Conservation (phyloP, 768 basidiomycete genomes). For the Tricholoma matsutake region DNA sequence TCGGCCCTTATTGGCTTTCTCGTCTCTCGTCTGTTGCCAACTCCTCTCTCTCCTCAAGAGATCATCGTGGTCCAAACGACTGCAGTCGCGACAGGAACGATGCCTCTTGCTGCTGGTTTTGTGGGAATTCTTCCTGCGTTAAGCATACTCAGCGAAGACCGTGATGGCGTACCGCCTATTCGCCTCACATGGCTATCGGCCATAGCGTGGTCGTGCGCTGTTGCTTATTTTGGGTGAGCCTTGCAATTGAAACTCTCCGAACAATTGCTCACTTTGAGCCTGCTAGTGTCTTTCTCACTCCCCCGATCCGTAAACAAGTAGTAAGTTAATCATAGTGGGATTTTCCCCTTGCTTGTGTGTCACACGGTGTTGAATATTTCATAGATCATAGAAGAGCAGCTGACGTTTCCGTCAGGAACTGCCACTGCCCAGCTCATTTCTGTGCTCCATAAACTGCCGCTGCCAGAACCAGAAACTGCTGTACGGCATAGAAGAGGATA, state of each 20-base stretch:
- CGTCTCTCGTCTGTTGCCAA: conserved; percentile 69
- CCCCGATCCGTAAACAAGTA: conserved; percentile 92
- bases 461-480: conserved; percentile 62
- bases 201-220: conserved; percentile 82
- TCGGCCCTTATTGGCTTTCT: conserved; percentile 92
- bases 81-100: conserved; percentile 89
- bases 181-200: conserved; percentile 70
- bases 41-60: conserved; percentile 83
- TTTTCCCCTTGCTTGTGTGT: neutral
- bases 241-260: neutral
- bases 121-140: conserved; percentile 94
- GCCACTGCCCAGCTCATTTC: conserved; percentile 95
- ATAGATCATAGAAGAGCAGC: conserved; percentile 90
- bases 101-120: conserved; percentile 83
- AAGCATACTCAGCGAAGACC: conserved; percentile 64
- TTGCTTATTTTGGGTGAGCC: conserved; percentile 88
- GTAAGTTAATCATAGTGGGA: conserved; percentile 44
- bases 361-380: neutral
- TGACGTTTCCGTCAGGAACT: conserved; percentile 92
- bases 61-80: conserved; percentile 94
- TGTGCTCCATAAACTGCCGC: conserved; percentile 77
- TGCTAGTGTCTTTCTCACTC: conserved; percentile 87
- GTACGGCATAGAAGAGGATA: conserved; percentile 60
- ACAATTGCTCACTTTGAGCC: neutral
- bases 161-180: conserved; percentile 78